Evolutionary conservation across 176 grass and related monocot genomes (phyloP), one percentile per base, ranked within the genome.

Genomic region (Pharus latifolius): DNA sequence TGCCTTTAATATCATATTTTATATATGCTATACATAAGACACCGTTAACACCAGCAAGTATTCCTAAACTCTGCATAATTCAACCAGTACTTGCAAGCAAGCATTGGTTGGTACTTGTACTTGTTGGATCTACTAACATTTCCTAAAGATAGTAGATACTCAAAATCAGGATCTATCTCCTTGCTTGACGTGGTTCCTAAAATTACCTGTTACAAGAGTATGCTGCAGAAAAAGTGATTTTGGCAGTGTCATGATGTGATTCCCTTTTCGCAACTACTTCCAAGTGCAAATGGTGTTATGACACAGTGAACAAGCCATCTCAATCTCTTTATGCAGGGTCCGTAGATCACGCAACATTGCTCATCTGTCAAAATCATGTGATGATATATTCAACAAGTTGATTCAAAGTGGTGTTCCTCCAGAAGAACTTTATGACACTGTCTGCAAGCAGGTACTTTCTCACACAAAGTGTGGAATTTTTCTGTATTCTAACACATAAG

Each of bases 321-420:
- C 47, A 70, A 49, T 15, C 5, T 20, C 29, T 22, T 67, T 47
- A 54, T 66, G 29, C 7, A 92, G 94, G 78, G 83, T 97, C 64
- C 85, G 82, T 45, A 88, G 85, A 70, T 68, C 86, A 10, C 83
- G 83, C 1, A 79, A 70, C 34, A 56, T 82, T 20, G 81, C 57
- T 4, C 40, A 79, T 48, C 70, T 87, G 28, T 87, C 81, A 7
- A 97, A 90, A 83, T 97, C 94, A 26, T 97, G 94, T 25, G 78
- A 90, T 5, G 93, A 97, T 65, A 87, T 80, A 63, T 97, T 97
- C n/a, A 77, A 75, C 63, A 92, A 97, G 50, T 75, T 98, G 29
- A 85, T 92, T 65, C 86, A 98, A n/a, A 76, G 89, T 28, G 86
- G 89, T 20, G 63, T 92, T 41, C 22, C 73, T 22, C 74, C 83